phyloP scores from a whole-genome alignment of 1,284 basidiomycete genomes.

The Pseudozyma sp. region DNA sequence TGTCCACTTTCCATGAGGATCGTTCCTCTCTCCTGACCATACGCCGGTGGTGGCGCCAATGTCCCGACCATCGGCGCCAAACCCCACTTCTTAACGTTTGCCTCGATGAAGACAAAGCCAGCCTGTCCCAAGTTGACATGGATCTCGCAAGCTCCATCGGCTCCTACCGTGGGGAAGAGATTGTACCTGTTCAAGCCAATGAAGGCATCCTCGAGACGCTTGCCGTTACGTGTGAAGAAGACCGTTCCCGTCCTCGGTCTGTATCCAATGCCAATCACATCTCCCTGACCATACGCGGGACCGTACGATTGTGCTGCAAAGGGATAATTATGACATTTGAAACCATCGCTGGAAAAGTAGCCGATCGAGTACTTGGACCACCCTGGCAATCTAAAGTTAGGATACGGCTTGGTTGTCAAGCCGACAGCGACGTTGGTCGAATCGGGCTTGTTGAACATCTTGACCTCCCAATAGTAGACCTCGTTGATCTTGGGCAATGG shows the following conservation, averaged over 20 bases:
- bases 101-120: constrained; percentile 69
- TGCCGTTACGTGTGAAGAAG: constrained; percentile 68
- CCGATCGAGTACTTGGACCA: constrained; percentile 90
- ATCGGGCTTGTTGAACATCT: constrained; percentile 69
- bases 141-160: constrained; percentile 65
- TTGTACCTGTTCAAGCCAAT: constrained; percentile 66
- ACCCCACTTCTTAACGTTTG: constrained; percentile 69
- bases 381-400: constrained; percentile 72
- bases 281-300: constrained; percentile 84
- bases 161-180: constrained; percentile 67
- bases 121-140: constrained; percentile 69
- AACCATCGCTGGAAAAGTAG: constrained; percentile 90
- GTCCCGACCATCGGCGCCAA: constrained; percentile 68
- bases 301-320: constrained; percentile 90
- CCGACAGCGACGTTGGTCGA: constrained; percentile 63
- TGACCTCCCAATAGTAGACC: constrained; percentile 69
- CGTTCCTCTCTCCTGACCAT: constrained; percentile 67
- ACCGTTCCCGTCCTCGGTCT: constrained; percentile 66
- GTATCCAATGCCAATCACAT: constrained; percentile 68
- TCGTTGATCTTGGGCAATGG: constrained; percentile 69
- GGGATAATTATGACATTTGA: constrained; percentile 97
- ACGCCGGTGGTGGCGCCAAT: constrained; percentile 66
- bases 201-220: constrained; percentile 66
- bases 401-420: constrained; percentile 67
- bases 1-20: constrained; percentile 66